Base-by-base conservation (phyloP, 495 filamentous ascomycete species). In the Gamarada debralockiae region DNA sequence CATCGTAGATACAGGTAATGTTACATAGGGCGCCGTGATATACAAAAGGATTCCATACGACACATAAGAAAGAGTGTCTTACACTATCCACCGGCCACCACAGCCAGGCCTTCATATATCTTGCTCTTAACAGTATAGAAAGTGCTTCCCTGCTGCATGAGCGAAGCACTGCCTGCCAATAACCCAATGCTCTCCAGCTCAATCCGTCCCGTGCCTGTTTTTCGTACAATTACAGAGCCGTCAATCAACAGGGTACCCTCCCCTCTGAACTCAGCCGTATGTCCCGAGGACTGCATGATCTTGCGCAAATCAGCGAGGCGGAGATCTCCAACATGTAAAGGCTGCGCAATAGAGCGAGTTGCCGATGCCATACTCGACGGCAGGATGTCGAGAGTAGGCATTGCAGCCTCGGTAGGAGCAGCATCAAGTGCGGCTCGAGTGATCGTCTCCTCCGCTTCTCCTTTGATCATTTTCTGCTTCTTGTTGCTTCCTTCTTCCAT, bases 301-400 rank as follows among this genome's bases (percentile, higher is more conserved):
- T 86, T 85, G 42, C 95, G 77, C 44, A 99, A 70, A 65, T 97
- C 91, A 0, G 93, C 90, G 13, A 99, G 77, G 15, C 93, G 78
- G 15, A 97, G 73, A 62, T 99, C 93, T 50, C 93, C 93, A 20
- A 97, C 95, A 64, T 97, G 95, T 10, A 99, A 78, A 8, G 95
- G 90, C 31, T 92, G 91, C 7, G 90, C 83, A 49, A 87, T 79
- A 12, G 86, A 86, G 40, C 87, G 77, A 3, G 84, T 86, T 0
- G 89, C 84, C 1, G 89, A 83, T 7, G 84, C 83, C 68, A 93
- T 79, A 58, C 74, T 87, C n/a, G 77, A 72, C 1, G 90, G 88
- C 6, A 96, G 71, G 21, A 89, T 72, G 59, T 96, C 90, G 2
- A 98, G 80, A 3, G 83, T 78, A 1, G 92, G 89, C 8, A 55